phyloP scores from a whole-genome alignment of 441 rosid genomes.

The Capsella rubella region DNA sequence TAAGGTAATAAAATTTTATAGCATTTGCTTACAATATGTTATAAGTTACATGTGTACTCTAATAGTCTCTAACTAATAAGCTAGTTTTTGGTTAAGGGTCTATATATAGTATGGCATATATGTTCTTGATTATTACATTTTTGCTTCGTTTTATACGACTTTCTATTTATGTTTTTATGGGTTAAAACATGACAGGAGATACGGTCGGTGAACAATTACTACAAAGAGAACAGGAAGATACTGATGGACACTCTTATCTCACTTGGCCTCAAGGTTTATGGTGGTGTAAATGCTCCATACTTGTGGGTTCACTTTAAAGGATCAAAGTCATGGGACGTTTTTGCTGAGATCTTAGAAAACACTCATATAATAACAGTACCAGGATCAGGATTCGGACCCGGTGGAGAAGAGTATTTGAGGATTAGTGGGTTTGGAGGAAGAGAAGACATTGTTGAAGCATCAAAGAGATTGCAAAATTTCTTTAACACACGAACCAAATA shows the following conservation, averaged over 20 bases:
- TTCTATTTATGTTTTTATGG: neutral
- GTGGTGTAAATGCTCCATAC: conserved; percentile 74
- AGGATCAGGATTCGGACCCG: conserved; percentile 73
- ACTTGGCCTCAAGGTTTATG: conserved; percentile 55
- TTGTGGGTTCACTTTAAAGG: conserved; percentile 71
- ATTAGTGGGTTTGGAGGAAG: conserved; percentile 65
- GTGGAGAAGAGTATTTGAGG: conserved; percentile 68
- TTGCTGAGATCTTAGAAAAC: conserved; percentile 64
- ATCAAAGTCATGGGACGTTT: conserved; percentile 72
- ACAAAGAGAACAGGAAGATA: conserved; percentile 65
- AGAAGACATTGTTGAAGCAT: conserved; percentile 61
- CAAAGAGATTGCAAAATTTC: conserved; percentile 50
- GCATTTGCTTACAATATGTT: neutral
- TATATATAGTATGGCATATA: neutral
- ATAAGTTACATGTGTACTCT: neutral
- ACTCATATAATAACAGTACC: conserved; percentile 68
- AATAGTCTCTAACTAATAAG: too few relatives aligned
- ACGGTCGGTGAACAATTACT: conserved; percentile 47
- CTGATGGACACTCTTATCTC: conserved; percentile 53
- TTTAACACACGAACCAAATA: conserved; percentile 39
- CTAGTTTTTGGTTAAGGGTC: neutral
- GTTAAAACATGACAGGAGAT: conserved; percentile 45
- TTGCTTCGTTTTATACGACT: neutral
- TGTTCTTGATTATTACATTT: neutral
- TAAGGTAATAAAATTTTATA: conserved; percentile 41